Evolutionary conservation across 495 filamentous ascomycete species (phyloP).

Genomic region (Podospora anserina): DNA sequence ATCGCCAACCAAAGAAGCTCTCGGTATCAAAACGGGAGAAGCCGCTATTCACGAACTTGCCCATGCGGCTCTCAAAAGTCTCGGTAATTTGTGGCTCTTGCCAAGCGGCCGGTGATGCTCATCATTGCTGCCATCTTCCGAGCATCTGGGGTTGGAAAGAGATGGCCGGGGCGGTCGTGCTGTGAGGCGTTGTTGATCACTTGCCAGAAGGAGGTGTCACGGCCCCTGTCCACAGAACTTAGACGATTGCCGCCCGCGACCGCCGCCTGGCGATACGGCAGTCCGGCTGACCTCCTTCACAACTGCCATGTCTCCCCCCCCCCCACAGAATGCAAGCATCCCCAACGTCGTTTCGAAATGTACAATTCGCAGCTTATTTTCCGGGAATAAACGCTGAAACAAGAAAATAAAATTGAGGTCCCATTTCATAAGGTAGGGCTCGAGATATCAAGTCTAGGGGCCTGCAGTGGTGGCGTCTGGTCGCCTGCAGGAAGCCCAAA

Average conservation of each 20-base stretch:
- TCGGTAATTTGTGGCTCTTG: slow-evolving; percentile 33
- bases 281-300: background rate
- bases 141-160: slow-evolving; percentile 4
- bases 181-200: slow-evolving; percentile 7
- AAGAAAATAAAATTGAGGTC: background rate
- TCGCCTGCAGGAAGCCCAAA: background rate
- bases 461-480: background rate
- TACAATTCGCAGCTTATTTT: background rate
- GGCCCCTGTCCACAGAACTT: slow-evolving; percentile 4
- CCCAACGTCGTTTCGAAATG: background rate
- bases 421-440: background rate
- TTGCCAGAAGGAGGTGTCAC: background rate
- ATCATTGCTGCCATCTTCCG: slow-evolving; percentile 12
- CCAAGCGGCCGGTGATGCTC: slow-evolving; percentile 30
- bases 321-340: slow-evolving; percentile 5
- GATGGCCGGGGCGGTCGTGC: background rate
- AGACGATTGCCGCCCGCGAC: background rate
- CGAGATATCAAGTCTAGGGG: background rate
- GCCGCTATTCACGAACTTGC: background rate
- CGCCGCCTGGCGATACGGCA: slow-evolving; percentile 8
- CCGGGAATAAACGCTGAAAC: background rate
- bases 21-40: background rate
- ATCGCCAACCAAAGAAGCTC: background rate
- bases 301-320: slow-evolving; percentile 5
- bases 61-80: slow-evolving; percentile 17